phyloP scores from a whole-genome alignment of 495 filamentous ascomycete species.

The Trichoderma orchidacearum region DNA sequence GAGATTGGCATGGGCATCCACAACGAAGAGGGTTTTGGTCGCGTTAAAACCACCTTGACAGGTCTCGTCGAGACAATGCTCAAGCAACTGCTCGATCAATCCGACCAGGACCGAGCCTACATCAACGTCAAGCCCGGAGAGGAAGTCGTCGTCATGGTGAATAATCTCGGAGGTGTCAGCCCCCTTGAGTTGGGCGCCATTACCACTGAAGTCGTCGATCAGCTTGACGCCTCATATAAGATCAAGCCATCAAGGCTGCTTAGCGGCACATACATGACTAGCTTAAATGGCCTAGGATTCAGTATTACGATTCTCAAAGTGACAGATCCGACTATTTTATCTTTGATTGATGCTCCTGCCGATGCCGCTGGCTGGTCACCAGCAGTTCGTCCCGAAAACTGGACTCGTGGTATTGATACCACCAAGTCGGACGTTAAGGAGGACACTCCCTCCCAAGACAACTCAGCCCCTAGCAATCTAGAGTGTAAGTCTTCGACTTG shows the following conservation, averaged over 20 bases:
- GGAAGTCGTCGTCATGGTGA: slow-evolving; percentile 65
- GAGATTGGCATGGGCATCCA: slow-evolving; percentile 99
- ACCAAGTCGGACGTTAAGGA: slow-evolving; percentile 44
- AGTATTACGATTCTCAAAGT: slow-evolving; percentile 74
- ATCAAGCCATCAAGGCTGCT: slow-evolving; percentile 59
- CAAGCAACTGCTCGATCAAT: slow-evolving; percentile 59
- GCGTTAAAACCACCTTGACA: slow-evolving; percentile 48
- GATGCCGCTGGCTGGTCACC: slow-evolving; percentile 72
- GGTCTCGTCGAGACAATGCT: slow-evolving; percentile 71
- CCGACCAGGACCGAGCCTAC: slow-evolving; percentile 71
- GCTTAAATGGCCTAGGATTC: slow-evolving; percentile 85
- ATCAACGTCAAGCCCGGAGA: slow-evolving; percentile 45
- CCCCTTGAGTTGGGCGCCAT: slow-evolving; percentile 81
- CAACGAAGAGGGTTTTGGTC: slow-evolving; percentile 80
- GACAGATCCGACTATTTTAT: slow-evolving; percentile 66
- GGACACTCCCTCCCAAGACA: slow-evolving; percentile 5
- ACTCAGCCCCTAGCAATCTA: slow-evolving; percentile 20
- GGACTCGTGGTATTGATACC: not conserved
- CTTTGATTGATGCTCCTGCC: slow-evolving; percentile 72
- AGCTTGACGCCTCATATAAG: slow-evolving; percentile 52
- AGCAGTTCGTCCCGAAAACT: not conserved
- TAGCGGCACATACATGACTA: slow-evolving; percentile 65
- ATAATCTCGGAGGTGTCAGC: slow-evolving; percentile 86
- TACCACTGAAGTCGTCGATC: slow-evolving; percentile 66
- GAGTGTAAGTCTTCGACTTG: not conserved